Percentiles rank a stretch among this genome's conserved stretches.
Conservation (phyloP, 345 rosid genomes). For the Citrus medica region DNA sequence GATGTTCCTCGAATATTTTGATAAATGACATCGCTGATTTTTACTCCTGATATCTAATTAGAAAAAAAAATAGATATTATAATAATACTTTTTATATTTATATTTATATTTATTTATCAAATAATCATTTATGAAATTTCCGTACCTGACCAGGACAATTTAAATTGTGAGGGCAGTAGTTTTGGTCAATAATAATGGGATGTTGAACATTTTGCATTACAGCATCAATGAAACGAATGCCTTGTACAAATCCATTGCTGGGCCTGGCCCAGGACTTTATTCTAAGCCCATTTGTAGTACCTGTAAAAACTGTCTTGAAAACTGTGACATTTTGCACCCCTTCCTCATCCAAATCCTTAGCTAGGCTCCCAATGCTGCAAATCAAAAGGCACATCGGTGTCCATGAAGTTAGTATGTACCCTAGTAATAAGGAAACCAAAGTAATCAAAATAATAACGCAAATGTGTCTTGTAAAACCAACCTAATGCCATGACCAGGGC, state of each 20-base stretch:
- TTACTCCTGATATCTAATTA: slow-evolving; percentile 28
- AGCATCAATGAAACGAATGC: slow-evolving; percentile 38
- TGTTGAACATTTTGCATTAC: slow-evolving; percentile 39
- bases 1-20: slow-evolving; percentile 39
- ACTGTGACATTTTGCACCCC: slow-evolving; percentile 59
- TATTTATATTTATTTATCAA: too few relatives aligned
- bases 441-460: too few relatives aligned
- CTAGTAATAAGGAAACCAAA: too few relatives aligned
- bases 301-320: slow-evolving; percentile 27
- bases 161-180: slow-evolving; percentile 51
- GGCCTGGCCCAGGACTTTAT: slow-evolving; percentile 68
- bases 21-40: slow-evolving; percentile 31
- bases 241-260: slow-evolving; percentile 52
- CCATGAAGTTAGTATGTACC: too few relatives aligned
- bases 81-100: too few relatives aligned
- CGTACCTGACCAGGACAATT: slow-evolving; percentile 34
- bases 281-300: slow-evolving; percentile 55
- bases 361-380: slow-evolving; percentile 68
- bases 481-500: slow-evolving; percentile 38
- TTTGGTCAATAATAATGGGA: slow-evolving; percentile 58
- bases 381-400: not conserved
- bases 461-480: not conserved
- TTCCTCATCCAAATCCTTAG: slow-evolving; percentile 29
- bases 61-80: too few relatives aligned
- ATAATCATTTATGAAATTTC: too few relatives aligned